phyloP scores from a whole-genome alignment of 129 eudicot genomes.

The Helianthus annuus region HanXRQr2.0-SUNRISE NC_035440.2:106603783-106604282 shows the following conservation, averaged over 20 bases:
- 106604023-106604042: conserved; percentile 77
- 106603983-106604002: conserved; percentile 9
- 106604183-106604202: background rate
- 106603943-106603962: background rate
- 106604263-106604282: too few relatives aligned
- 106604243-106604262: too few relatives aligned
- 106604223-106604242: too few relatives aligned
- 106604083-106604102: conserved; percentile 91
- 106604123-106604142: conserved; percentile 53
- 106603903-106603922: conserved; percentile 1
- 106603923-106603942: background rate
- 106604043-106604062: conserved; percentile 92
- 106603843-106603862: background rate
- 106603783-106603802: background rate
- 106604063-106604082: conserved; percentile 96
- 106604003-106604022: background rate
- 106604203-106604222: background rate
- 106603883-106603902: background rate
- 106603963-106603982: background rate
- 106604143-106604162: background rate
- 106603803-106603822: background rate
- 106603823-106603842: background rate
- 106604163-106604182: background rate
- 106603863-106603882: background rate
- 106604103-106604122: conserved; percentile 98